Percentiles rank a stretch among this genome's conserved stretches.
Evolutionary conservation across 768 basidiomycete genomes (phyloP).

Genomic region (Psilocybe sp.): DNA sequence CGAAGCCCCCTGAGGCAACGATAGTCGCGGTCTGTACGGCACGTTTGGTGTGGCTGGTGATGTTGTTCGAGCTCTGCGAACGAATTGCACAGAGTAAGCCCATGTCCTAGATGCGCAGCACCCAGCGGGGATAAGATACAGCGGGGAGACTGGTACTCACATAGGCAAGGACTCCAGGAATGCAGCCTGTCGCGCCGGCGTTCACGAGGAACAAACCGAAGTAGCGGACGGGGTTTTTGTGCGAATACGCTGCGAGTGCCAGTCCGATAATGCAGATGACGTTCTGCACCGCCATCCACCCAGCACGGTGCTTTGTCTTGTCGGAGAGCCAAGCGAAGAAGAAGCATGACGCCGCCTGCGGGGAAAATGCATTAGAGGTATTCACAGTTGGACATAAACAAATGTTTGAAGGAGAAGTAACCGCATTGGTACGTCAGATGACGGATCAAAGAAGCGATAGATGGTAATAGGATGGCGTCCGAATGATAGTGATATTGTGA

Average conservation of each 20-base stretch:
- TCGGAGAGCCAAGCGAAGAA: slow-evolving; percentile 37
- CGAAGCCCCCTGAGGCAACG: slow-evolving; percentile 34
- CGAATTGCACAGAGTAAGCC: neutral
- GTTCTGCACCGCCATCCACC: slow-evolving; percentile 30
- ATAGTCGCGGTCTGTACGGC: slow-evolving; percentile 34
- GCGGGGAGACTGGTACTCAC: slow-evolving; percentile 19
- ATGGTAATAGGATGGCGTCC: too few species aligned
- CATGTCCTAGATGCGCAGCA: neutral
- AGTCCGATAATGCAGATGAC: slow-evolving; percentile 32
- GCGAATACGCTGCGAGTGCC: slow-evolving; percentile 26
- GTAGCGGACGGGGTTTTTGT: slow-evolving; percentile 23
- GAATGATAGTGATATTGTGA: neutral
- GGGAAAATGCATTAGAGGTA: neutral
- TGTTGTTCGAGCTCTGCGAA: slow-evolving; percentile 32
- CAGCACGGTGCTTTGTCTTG: slow-evolving; percentile 29
- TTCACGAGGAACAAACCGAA: slow-evolving; percentile 35
- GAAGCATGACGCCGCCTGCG: slow-evolving; percentile 31
- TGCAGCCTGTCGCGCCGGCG: slow-evolving; percentile 31
- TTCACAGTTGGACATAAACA: neutral
- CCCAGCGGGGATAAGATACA: neutral
- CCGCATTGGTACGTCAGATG: too few species aligned
- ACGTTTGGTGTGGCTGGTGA: slow-evolving; percentile 35
- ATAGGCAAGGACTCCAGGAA: slow-evolving; percentile 37
- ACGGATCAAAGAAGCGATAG: too few species aligned
- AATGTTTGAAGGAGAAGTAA: too few species aligned